Evolutionary conservation across 345 rosid species (phyloP).

Genomic region (Linum lewisii): DNA sequence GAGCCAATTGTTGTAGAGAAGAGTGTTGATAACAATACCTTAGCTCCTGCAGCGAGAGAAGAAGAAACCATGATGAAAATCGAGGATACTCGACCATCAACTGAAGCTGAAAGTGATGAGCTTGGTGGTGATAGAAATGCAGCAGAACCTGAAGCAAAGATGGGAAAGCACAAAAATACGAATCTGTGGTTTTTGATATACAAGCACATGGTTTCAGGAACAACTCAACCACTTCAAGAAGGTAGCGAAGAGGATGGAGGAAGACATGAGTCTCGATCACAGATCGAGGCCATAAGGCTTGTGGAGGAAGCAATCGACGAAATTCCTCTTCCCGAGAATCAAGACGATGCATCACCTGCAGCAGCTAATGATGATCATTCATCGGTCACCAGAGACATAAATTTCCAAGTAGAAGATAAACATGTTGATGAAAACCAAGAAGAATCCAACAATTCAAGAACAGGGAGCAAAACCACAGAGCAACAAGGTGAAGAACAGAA

Average conservation of each 20-base stretch:
- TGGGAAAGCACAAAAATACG: conserved; percentile 44
- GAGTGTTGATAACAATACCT: conserved; percentile 4
- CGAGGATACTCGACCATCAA: conserved; percentile 11
- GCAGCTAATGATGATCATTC: not conserved
- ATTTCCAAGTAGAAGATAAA: conserved; percentile 11
- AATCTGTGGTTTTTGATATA: conserved; percentile 23
- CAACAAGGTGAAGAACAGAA: conserved; percentile 18
- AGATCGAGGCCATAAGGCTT: conserved; percentile 8
- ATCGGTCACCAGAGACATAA: not conserved
- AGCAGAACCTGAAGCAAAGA: conserved; percentile 20
- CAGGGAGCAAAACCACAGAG: conserved; percentile 10
- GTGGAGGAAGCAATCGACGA: conserved; percentile 8
- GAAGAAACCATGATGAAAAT: conserved; percentile 16
- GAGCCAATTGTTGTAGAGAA: conserved; percentile 4
- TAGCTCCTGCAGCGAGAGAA: conserved; percentile 16
- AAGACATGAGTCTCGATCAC: conserved; percentile 1
- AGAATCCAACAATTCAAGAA: conserved; percentile 17
- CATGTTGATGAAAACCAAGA: conserved; percentile 13
- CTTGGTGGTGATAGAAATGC: conserved; percentile 10
- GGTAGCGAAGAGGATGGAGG: not conserved
- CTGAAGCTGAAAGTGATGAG: conserved; percentile 18
- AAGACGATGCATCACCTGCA: not conserved
- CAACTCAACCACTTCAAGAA: conserved; percentile 7
- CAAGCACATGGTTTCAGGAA: conserved; percentile 25
- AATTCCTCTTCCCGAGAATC: conserved; percentile 7